Conservation (phyloP, 2,329 filamentous ascomycete genomes). For the Ophiostoma perfectum region DNA sequence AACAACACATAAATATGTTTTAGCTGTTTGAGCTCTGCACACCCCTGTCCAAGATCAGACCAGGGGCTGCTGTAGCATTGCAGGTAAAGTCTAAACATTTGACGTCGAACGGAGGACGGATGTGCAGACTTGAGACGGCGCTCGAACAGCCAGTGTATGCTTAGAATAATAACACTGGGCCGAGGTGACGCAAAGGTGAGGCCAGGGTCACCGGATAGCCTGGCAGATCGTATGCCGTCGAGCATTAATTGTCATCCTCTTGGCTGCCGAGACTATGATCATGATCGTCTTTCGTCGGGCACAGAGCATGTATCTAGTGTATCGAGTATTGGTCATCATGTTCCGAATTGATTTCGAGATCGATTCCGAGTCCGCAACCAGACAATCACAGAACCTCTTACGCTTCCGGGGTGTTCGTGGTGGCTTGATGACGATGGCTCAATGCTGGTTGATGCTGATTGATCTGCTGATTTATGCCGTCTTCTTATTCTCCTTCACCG, state of each 20-base stretch:
- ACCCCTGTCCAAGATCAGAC: constrained; percentile 17
- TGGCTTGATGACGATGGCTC: too few species aligned
- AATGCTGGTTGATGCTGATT: not conserved
- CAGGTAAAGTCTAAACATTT: constrained; percentile 8
- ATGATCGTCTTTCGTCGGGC: not conserved
- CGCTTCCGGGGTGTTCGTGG: constrained; percentile 2
- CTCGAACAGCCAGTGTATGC: constrained; percentile 10
- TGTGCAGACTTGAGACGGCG: constrained; percentile 40
- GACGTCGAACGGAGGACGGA: constrained; percentile 29
- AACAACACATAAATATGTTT: not conserved
- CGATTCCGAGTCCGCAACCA: not conserved
- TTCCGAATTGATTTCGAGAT: not conserved
- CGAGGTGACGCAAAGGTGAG: too few species aligned
- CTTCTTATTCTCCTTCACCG: not conserved
- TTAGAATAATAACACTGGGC: too few species aligned
- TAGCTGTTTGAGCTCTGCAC: too few species aligned
- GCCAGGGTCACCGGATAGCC: too few species aligned
- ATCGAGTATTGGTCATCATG: not conserved
- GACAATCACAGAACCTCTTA: not conserved
- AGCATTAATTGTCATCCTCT: not conserved
- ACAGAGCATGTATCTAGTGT: too few species aligned
- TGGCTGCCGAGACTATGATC: too few species aligned
- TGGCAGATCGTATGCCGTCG: not conserved
- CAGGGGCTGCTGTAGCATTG: not conserved
- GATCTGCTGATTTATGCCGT: not conserved